Percentiles rank a stretch among this genome's conserved stretches.
phyloP scores from a whole-genome alignment of 2,329 filamentous ascomycete genomes.

The Fusarium goolgardi region DNA sequence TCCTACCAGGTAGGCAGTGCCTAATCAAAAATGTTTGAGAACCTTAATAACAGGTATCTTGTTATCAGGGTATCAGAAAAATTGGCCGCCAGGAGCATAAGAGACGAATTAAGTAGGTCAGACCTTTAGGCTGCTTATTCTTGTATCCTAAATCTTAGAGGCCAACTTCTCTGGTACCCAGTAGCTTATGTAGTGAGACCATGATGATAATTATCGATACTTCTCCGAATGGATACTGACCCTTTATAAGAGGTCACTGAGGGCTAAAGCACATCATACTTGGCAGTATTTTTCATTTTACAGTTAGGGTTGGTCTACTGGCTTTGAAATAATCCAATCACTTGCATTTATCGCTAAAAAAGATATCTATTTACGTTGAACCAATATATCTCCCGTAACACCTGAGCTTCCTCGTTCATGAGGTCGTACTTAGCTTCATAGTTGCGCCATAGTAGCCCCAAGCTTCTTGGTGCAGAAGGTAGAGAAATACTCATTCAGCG shows the following conservation, averaged over 20 bases:
- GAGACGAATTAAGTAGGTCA: too few species aligned
- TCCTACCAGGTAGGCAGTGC: too few species aligned
- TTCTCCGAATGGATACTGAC: background rate
- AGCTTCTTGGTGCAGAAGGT: constrained; percentile 74
- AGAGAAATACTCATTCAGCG: constrained; percentile 84
- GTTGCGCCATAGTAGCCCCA: constrained; percentile 49
- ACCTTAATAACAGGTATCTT: too few species aligned
- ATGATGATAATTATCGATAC: background rate
- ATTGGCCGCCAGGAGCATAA: too few species aligned
- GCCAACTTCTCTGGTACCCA: too few species aligned
- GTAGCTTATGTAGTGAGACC: too few species aligned
- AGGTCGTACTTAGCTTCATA: constrained; percentile 27
- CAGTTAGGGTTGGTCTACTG: background rate
- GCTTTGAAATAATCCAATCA: background rate
- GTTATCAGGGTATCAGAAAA: too few species aligned
- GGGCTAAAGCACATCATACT: background rate
- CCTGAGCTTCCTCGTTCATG: background rate
- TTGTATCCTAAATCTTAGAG: too few species aligned
- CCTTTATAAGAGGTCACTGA: too few species aligned
- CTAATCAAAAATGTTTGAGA: too few species aligned
- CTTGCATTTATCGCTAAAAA: constrained; percentile 9
- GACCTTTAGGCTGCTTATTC: too few species aligned
- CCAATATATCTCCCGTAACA: background rate
- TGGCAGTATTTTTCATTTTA: background rate
- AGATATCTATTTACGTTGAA: background rate